These are phyloP conservation scores for Xylaria intraflava DNA, from an alignment of 495 filamentous ascomycete species.

Conservation along the genomic window DNA sequence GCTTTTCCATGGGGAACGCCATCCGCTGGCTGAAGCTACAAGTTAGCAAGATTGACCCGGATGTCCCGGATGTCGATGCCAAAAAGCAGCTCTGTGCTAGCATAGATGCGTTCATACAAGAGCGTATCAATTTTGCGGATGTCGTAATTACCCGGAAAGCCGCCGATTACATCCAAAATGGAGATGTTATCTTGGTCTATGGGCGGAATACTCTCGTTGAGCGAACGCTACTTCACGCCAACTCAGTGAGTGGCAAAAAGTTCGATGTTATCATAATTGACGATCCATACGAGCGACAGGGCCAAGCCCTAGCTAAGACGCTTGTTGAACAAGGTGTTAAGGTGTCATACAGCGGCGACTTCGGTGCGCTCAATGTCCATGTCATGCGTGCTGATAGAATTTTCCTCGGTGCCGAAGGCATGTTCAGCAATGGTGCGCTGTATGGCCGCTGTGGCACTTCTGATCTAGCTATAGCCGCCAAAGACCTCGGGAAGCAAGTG, in stretches of 20 bases:
- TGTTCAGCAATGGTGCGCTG: constrained; percentile 83
- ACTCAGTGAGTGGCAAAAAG: constrained; percentile 49
- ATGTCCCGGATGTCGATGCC: constrained; percentile 66
- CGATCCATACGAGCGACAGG: constrained; percentile 66
- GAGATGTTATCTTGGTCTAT: constrained; percentile 81
- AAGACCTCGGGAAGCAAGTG: constrained; percentile 67
- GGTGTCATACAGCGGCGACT: constrained; percentile 68
- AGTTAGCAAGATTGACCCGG: constrained; percentile 79
- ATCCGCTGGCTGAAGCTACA: constrained; percentile 88
- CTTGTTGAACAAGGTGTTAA: constrained; percentile 62
- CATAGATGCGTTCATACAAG: constrained; percentile 86
- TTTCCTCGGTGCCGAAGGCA: constrained; percentile 79
- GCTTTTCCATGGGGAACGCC: constrained; percentile 89
- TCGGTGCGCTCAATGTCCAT: constrained; percentile 65
- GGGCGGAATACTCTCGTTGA: constrained; percentile 82
- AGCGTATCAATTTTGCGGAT: constrained; percentile 81
- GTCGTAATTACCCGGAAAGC: constrained; percentile 74
- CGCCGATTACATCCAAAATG: constrained; percentile 59
- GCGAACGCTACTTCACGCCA: constrained; percentile 67
- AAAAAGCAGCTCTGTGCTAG: constrained; percentile 68
- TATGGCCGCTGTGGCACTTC: constrained; percentile 85
- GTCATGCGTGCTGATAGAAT: constrained; percentile 72
- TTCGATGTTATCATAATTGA: constrained; percentile 87
- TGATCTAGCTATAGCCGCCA: constrained; percentile 79
- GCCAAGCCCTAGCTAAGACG: constrained; percentile 62